Conservation (phyloP, 1,139 yeast genomes). For the Pichia sp. region DNA sequence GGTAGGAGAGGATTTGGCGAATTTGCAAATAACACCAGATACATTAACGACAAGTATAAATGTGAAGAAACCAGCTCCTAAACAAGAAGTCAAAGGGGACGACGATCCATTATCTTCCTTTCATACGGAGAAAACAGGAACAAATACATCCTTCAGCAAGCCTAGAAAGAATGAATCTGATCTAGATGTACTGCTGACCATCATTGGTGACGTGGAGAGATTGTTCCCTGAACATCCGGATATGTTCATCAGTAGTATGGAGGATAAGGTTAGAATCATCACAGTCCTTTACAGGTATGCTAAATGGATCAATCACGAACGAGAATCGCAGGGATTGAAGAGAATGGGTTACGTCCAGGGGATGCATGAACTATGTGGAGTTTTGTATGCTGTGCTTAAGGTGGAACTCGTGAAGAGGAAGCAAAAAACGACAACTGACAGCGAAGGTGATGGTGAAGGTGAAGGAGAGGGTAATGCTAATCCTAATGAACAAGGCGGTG, state of each 20-base stretch:
- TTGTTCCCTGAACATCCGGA: slow-evolving; percentile 51
- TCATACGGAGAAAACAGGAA: no score
- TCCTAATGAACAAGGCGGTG: background rate
- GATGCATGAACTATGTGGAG: slow-evolving; percentile 59
- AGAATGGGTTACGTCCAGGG: slow-evolving; percentile 56
- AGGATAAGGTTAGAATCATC: slow-evolving; percentile 38
- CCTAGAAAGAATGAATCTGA: slow-evolving; percentile 21
- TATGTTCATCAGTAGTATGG: slow-evolving; percentile 33
- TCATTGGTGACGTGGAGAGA: slow-evolving; percentile 58
- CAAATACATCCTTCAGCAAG: background rate
- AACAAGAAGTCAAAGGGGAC: background rate
- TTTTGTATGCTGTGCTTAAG: slow-evolving; percentile 36
- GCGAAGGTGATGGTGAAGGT: slow-evolving; percentile 10
- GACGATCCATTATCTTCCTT: slow-evolving; percentile 1
- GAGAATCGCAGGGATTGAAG: slow-evolving; percentile 27
- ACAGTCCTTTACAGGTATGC: slow-evolving; percentile 50
- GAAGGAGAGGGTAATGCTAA: slow-evolving; percentile 8
- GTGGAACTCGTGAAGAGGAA: slow-evolving; percentile 7
- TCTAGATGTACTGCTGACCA: slow-evolving; percentile 34
- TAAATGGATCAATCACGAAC: slow-evolving; percentile 30
- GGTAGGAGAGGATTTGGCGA: slow-evolving; percentile 9
- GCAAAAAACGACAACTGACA: slow-evolving; percentile 1
- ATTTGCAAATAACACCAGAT: slow-evolving; percentile 1
- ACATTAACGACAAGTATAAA: background rate
- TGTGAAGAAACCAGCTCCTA: background rate